A percentile compares a stretch with the other conserved stretches of the same genome.
These are phyloP conservation scores for Stellera chamaejasme DNA, from an alignment of 345 rosid species.

Conservation along the genomic window DNA sequence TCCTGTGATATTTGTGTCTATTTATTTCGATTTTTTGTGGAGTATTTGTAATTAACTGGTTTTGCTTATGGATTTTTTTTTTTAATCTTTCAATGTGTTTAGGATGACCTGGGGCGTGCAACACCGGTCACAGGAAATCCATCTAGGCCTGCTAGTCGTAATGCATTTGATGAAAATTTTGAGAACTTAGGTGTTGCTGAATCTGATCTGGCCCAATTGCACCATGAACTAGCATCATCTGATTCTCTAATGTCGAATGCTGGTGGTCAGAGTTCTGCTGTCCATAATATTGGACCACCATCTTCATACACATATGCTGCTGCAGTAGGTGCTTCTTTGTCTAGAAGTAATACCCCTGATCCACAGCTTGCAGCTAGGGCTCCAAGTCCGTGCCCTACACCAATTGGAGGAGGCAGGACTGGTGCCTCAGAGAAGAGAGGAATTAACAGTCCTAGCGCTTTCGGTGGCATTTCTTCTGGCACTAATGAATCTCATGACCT, in stretches of 20 bases:
- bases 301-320: constrained; percentile 72
- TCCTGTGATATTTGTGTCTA: too few relatives aligned
- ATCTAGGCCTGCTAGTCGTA: constrained; percentile 79
- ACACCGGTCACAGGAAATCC: constrained; percentile 29
- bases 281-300: constrained; percentile 39
- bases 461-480: constrained; percentile 45
- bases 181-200: constrained; percentile 33
- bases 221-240: constrained; percentile 27
- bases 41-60: too few relatives aligned
- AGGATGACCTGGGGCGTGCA: constrained; percentile 58
- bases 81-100: constrained; percentile 9
- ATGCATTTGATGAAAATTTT: constrained; percentile 56
- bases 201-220: constrained; percentile 42
- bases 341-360: constrained; percentile 87
- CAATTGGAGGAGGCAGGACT: constrained; percentile 73
- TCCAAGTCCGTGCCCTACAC: constrained; percentile 83
- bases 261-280: constrained; percentile 38
- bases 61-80: too few relatives aligned
- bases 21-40: too few relatives aligned
- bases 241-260: constrained; percentile 28
- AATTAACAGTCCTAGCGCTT: constrained; percentile 37
- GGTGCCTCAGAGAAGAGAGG: constrained; percentile 55
- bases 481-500: constrained; percentile 51
- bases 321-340: constrained; percentile 69
- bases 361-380: constrained; percentile 65